Base-by-base conservation (phyloP, 768 basidiomycete species). In the Macrolepiota fuliginosa region DNA sequence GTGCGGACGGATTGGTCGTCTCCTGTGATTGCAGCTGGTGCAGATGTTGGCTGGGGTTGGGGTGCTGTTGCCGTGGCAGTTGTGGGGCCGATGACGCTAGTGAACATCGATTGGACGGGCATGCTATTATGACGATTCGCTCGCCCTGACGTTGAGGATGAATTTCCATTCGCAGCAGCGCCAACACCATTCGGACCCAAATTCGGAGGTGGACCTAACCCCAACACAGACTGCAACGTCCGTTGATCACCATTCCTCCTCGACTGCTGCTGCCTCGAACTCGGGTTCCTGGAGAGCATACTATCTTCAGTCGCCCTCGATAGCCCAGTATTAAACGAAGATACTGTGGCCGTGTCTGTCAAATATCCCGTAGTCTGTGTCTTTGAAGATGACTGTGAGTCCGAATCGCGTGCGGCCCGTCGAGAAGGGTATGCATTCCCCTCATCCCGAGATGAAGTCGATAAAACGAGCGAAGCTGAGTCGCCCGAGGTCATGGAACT, bases 331-430 rank as follows among this genome's bases (percentile, higher is more conserved):
- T n/a, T 54, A 19, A 54, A 29, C 10, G 59, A 61, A 2, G 59
- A 54, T 36, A 50, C 15, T 12, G 60, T 61, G 9, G 32, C 32
- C 9, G 29, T 50, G 32, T 61, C 60, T 3, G 60, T 54, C 17
- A 24, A 24, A 47, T 61, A 54, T 12, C 60, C 53, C 12, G 60
- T 55, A 11, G 45, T 9, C 27, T 49, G 46, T 17, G 60, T 55
- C 29, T 46, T 53, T 29, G 22, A 39, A 32, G 58, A 17, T 27
- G 27, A 27, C 36, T 36, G 45, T 10, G 40, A 52, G 19, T 25
- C 19, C 24, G 45, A 27, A 9, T 55, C 35, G 15, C 53, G 39
- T 29, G 53, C 10, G 2, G 47, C 47, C 22, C 37, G 25, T 37
- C 53, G 15, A 9, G 52, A n/a, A 11, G 37, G 25, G 22, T 37